Evolutionary conservation across 2,329 filamentous ascomycete species (phyloP), one percentile per base, ranked within the genome.

Genomic region (Alternaria longipes): DNA sequence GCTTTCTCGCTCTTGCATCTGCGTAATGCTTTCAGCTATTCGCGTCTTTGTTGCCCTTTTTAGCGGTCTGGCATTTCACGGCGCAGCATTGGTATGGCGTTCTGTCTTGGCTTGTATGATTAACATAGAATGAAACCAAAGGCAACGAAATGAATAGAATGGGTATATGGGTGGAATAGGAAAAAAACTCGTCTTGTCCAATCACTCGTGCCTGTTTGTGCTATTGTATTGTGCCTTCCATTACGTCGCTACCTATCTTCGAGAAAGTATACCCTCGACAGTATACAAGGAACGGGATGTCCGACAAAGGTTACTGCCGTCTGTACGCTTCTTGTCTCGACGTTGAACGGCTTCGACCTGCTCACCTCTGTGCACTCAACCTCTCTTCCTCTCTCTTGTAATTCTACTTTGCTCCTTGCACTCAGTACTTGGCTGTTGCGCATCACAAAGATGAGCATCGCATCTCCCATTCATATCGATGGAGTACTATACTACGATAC

Each of bases 11-110:
- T 54, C 12, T 34, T 32, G 51, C 40, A 54, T 54, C 26, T n/a
- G 51, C 51, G 40, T 45, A 34, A 18, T 34, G 51, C 14, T 36
- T 32, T n/a, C 32, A 38, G 22, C 30, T 36, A 2, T 18, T 26
- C 34, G 40, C 38, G 40, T 45, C 8, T 26, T n/a, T 54, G 30
- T 38, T 58, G 26, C 30, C n/a, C 18, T 24, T 30, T 54, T 54
- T 24, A 56, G 52, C 52, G 52, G 28, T 34, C 20, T 45, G 52
- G 36, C 53, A 60, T 50, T 49, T 30, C 22, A 49, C 30, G 44
- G 45, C 30, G 49, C 49, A 49, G 56, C 56, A 58, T 58, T 58
- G 49, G 55, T 42, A 36, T 45, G 56, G 56, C 56, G 47, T 53
- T 53, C 20, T 44, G 24, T 34, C 20, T 34, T 12, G 51, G 36